Base-by-base conservation (phyloP, 441 rosid species). In the Flueggea neowawraea region DNA sequence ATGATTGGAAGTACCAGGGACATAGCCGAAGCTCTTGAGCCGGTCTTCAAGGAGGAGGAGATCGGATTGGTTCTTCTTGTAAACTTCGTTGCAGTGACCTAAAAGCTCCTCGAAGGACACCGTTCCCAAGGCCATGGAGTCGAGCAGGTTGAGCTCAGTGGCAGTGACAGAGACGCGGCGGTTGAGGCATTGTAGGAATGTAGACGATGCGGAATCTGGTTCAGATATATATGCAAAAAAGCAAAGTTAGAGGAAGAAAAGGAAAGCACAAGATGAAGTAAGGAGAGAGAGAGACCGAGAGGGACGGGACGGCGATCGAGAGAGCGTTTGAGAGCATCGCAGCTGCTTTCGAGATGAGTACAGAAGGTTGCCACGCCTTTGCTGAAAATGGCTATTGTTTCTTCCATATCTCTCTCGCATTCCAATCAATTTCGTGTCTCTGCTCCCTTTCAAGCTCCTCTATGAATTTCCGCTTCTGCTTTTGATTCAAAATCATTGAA, bases 291-390 rank as follows among this genome's bases (percentile, higher is more conserved):
- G 36, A 4, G 52, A 88, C 96, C 87, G 52, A 88, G 86, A 79
- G 95, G 95, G 66, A 93, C 84, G 58, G 88, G 86, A 10, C 91
- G 97, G 75, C 92, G 92, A 6, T 75, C 78, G 52, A 92, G 65
- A 7, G 94, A 88, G 49, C 78, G 85, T 65, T 78, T 78, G 76
- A 92, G 83, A 31, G 90, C 85, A 56, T 84, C 88, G 69, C 85
- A 81, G 78, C 86, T 86, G 71, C 64, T 67, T 58, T 82, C 79
- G 3, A 93, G 76, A 63, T 85, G 90, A 72, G 75, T 82, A 75
- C 92, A 85, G 87, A 86, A 88, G 2, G 72, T 61, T 17, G 84
- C 86, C 12, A 86, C 51, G 76, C 54, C 74, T 70, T 65, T 77
- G 69, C 85, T 52, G 39, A 92, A 67, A 6, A 60, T 61, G 17